These are phyloP conservation scores for Diaporthe sp. DNA, from an alignment of 2,329 filamentous ascomycete genomes.

Conservation along the genomic window DNA sequence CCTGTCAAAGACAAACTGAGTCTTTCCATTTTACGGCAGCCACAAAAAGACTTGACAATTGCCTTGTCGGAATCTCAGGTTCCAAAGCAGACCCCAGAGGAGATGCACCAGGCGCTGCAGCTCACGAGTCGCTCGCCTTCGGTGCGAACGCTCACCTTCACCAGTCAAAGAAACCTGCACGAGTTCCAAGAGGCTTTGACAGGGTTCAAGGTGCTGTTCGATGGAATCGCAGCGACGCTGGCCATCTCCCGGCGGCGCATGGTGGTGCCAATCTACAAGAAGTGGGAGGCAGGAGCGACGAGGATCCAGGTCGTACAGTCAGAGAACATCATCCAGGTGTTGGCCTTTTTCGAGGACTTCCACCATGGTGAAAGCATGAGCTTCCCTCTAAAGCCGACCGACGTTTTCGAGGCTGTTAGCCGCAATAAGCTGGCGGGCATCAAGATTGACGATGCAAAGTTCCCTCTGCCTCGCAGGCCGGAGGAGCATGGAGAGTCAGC, in stretches of 20 bases:
- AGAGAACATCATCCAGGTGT: constrained; percentile 80
- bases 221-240: constrained; percentile 79
- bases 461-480: constrained; percentile 79
- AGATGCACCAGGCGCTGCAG: constrained; percentile 75
- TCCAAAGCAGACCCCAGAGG: constrained; percentile 71
- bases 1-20: constrained; percentile 73
- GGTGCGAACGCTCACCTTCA: constrained; percentile 79
- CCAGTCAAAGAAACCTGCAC: constrained; percentile 78
- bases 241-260: constrained; percentile 87
- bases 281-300: constrained; percentile 87
- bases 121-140: constrained; percentile 71
- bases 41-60: constrained; percentile 83
- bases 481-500: constrained; percentile 62
- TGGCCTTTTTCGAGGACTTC: constrained; percentile 92
- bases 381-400: constrained; percentile 86
- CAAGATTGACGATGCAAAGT: constrained; percentile 90
- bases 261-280: constrained; percentile 94
- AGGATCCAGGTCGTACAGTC: constrained; percentile 85
- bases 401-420: constrained; percentile 80
- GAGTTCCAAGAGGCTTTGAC: constrained; percentile 84
- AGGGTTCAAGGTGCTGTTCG: constrained; percentile 82
- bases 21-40: constrained; percentile 77
- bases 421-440: constrained; percentile 77
- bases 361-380: constrained; percentile 90
- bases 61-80: constrained; percentile 79